phyloP scores from a whole-genome alignment of 2,329 filamentous ascomycete species.

The Nakataea oryzae region DNA sequence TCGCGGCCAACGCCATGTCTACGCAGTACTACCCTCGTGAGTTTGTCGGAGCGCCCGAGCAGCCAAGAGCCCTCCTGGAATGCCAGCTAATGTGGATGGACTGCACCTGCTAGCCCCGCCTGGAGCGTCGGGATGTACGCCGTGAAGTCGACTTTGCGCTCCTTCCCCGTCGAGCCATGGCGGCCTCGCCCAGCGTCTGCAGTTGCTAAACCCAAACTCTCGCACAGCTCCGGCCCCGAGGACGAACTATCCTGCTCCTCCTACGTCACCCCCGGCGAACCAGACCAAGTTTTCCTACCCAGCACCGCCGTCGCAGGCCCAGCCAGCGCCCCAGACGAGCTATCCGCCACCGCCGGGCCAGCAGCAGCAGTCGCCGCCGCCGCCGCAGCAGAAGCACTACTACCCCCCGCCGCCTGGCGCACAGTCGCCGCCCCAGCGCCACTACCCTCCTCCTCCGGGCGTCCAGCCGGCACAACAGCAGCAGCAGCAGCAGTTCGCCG shows the following conservation, averaged over 20 bases:
- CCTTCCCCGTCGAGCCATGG: no score
- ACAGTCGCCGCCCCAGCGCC: neutral
- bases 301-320: constrained; percentile 15
- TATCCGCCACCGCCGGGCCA: constrained; percentile 23
- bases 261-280: constrained; percentile 23
- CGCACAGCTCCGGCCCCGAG: constrained; percentile 8
- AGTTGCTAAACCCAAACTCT: neutral
- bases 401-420: constrained; percentile 1
- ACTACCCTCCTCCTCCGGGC: neutral
- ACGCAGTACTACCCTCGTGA: constrained; percentile 16
- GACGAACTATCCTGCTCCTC: constrained; percentile 23
- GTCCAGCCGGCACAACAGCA: constrained; percentile 17
- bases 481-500: constrained; percentile 20
- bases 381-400: constrained; percentile 3
- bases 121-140: constrained; percentile 2
- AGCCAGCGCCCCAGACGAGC: constrained; percentile 15
- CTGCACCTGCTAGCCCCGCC: neutral
- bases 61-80: neutral
- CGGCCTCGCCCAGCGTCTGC: neutral
- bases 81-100: no score
- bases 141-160: neutral
- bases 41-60: neutral
- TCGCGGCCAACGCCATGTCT: constrained; percentile 7
- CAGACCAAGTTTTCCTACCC: constrained; percentile 25
- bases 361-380: constrained; percentile 18